phyloP scores from a whole-genome alignment of 208 protist species.

The Tritrichomonas foetus region DNA sequence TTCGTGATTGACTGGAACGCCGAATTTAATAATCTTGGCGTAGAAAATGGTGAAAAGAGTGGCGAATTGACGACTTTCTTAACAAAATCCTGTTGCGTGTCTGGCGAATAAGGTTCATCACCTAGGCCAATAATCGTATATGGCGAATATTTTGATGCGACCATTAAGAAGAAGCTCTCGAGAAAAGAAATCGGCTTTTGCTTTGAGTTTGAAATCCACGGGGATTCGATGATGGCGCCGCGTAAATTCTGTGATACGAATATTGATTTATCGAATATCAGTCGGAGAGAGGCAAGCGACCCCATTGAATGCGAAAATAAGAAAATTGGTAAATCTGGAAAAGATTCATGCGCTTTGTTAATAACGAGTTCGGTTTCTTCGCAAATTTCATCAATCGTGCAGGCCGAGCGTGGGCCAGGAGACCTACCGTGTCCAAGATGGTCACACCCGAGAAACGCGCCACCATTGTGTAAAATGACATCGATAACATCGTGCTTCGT shows the following conservation, averaged over 20 bases:
- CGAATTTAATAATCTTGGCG: neutral
- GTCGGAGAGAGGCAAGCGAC: neutral
- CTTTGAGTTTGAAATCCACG: neutral
- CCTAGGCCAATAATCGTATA: neutral
- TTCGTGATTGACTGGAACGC: neutral
- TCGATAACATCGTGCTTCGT: conserved; percentile 19
- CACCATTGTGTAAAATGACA: neutral
- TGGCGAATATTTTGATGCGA: neutral
- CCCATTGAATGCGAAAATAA: neutral
- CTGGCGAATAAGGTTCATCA: neutral
- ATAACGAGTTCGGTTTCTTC: neutral
- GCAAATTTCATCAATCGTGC: neutral
- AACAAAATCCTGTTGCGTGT: neutral
- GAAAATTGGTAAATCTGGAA: neutral
- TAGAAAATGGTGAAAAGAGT: neutral
- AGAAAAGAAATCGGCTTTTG: neutral
- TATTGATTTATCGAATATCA: neutral
- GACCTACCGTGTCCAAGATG: conserved; percentile 19
- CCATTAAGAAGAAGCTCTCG: neutral
- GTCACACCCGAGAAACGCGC: neutral
- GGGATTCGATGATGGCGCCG: neutral
- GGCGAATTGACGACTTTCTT: neutral
- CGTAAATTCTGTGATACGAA: neutral
- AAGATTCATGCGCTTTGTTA: neutral
- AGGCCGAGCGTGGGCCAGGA: neutral